These are phyloP conservation scores for Streptanthus diversifolius DNA, from an alignment of 345 rosid species.

Conservation along the genomic window DNA sequence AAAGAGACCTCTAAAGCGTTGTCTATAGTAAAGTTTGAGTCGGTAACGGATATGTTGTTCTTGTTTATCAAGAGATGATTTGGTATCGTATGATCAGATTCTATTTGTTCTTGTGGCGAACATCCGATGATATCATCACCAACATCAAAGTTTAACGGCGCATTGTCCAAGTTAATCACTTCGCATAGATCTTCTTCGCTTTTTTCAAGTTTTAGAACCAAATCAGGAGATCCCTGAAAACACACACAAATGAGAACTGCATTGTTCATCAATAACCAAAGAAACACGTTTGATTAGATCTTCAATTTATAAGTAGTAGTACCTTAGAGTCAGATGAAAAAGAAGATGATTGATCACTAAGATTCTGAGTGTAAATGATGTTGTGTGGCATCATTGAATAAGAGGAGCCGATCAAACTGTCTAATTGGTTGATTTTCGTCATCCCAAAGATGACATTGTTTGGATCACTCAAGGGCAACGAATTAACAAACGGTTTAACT, in stretches of 20 bases:
- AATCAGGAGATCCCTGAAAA: slow-evolving; percentile 23
- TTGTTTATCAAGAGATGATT: slow-evolving; percentile 33
- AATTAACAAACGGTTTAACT: slow-evolving; percentile 17
- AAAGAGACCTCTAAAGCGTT: slow-evolving; percentile 19
- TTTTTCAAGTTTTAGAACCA: slow-evolving; percentile 32
- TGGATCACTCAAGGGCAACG: slow-evolving; percentile 27
- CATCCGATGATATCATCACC: slow-evolving; percentile 49
- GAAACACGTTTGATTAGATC: neutral
- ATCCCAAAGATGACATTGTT: slow-evolving; percentile 36
- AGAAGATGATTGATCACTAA: slow-evolving; percentile 42
- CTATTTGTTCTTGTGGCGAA: slow-evolving; percentile 34
- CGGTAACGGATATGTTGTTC: slow-evolving; percentile 15
- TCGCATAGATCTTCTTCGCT: slow-evolving; percentile 51
- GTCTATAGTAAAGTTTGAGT: slow-evolving; percentile 22
- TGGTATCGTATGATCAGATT: slow-evolving; percentile 39
- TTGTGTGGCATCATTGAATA: slow-evolving; percentile 27
- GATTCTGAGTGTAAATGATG: slow-evolving; percentile 25
- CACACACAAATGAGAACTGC: neutral
- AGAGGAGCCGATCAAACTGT: slow-evolving; percentile 17
- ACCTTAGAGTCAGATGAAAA: slow-evolving; percentile 40
- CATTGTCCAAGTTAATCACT: slow-evolving; percentile 49
- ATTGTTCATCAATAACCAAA: neutral
- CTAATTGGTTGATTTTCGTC: slow-evolving; percentile 1
- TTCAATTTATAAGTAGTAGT: neutral
- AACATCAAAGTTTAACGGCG: slow-evolving; percentile 45